Evolutionary conservation across 2,329 filamentous ascomycete species (phyloP).

Genomic region (Myriosclerotinia curreyana): DNA sequence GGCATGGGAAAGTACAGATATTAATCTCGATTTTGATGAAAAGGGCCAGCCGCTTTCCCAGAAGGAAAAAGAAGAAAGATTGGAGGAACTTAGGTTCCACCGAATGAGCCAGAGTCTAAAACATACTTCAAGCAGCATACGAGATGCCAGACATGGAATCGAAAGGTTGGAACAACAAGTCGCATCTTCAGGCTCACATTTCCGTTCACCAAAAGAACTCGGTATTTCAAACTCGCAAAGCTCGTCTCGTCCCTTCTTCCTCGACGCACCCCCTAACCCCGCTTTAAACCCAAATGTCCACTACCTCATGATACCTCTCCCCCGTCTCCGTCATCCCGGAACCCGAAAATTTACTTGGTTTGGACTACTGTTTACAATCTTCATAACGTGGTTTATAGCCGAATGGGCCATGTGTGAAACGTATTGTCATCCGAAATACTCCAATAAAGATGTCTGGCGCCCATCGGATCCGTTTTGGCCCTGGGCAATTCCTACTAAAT

Average conservation of each 20-base stretch:
- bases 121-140: conserved; percentile 52
- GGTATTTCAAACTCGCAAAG: not conserved
- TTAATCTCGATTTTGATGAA: conserved; percentile 31
- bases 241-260: conserved; percentile 12
- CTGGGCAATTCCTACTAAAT: conserved; percentile 57
- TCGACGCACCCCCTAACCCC: conserved; percentile 1
- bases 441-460: conserved; percentile 48
- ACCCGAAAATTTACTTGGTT: conserved; percentile 35
- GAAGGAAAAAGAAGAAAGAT: conserved; percentile 36
- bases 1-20: not conserved
- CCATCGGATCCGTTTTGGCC: conserved; percentile 59
- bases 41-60: conserved; percentile 27
- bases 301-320: conserved; percentile 32
- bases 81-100: conserved; percentile 46
- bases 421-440: conserved; percentile 55
- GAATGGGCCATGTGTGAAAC: conserved; percentile 53
- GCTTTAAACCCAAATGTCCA: conserved; percentile 13
- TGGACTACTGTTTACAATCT: conserved; percentile 39
- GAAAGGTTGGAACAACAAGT: conserved; percentile 55
- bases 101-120: conserved; percentile 54
- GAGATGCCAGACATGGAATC: conserved; percentile 55
- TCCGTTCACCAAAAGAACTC: conserved; percentile 8
- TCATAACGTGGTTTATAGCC: conserved; percentile 52
- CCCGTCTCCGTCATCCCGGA: conserved; percentile 26
- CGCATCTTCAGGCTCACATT: conserved; percentile 38